These are phyloP conservation scores for Amphichorda felina DNA, from an alignment of 2,329 filamentous ascomycete genomes.

Conservation along the genomic window DNA sequence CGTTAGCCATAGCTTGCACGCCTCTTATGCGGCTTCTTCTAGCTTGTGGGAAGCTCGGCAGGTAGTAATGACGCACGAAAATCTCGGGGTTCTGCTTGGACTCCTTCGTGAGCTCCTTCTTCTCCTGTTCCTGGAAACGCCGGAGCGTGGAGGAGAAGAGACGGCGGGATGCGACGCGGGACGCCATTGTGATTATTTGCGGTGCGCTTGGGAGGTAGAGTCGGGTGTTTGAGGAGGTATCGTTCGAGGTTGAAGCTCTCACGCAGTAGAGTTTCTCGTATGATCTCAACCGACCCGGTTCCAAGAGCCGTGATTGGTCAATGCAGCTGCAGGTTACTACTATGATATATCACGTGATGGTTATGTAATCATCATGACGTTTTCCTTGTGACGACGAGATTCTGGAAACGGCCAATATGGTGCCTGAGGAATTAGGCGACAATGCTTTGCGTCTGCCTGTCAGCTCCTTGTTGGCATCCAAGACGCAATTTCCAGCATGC, in stretches of 20 bases:
- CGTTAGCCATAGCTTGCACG: slow-evolving; percentile 2
- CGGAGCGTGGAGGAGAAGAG: slow-evolving; percentile 42
- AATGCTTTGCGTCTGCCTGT: too few species aligned
- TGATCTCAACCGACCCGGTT: slow-evolving; percentile 14
- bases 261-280: slow-evolving; percentile 18
- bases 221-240: slow-evolving; percentile 5
- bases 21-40: slow-evolving; percentile 1
- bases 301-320: slow-evolving; percentile 5
- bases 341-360: slow-evolving; percentile 2
- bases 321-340: slow-evolving; percentile 1
- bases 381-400: neutral
- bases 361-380: slow-evolving; percentile 1
- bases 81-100: slow-evolving; percentile 40
- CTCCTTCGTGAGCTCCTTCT: slow-evolving; percentile 42
- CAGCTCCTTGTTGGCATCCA: too few species aligned
- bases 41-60: slow-evolving; percentile 6
- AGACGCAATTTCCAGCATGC: too few species aligned
- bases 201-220: slow-evolving; percentile 8
- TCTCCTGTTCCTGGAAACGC: slow-evolving; percentile 31
- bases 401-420: neutral
- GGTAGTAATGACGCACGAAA: slow-evolving; percentile 27
- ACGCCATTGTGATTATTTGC: slow-evolving; percentile 34
- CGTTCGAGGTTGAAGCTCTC: neutral
- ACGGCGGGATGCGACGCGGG: slow-evolving; percentile 38
- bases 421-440: neutral